Evolutionary conservation across 1,284 basidiomycete species (phyloP), one percentile per base, ranked within the genome.

Genomic region (Ceratobasidium sp.): DNA sequence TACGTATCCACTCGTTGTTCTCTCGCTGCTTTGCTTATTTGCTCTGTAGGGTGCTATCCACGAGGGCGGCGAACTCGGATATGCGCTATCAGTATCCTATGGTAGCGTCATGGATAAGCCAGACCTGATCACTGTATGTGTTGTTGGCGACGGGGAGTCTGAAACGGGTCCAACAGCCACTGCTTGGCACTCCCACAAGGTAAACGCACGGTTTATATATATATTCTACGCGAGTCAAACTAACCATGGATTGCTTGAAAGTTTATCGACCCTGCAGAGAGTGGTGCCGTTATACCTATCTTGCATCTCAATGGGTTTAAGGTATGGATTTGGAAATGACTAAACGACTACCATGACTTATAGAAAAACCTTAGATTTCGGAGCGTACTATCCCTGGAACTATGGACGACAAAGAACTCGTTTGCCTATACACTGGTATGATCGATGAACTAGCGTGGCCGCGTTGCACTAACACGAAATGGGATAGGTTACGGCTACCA

Each of bases 181-280:
- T 75, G 76, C 78, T 5, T 79, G 77, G 77, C 77, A 78, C 78
- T 89, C 85, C 1, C 91, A 87, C 87, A 96, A 67, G 50, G 64
- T 67, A 43, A 8, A 36, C 84, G 72, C 74, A 77, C 36, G 32
- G 74, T 74, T 9, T 6, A n/a, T n/a, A 12, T n/a, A 18, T 18
- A 32, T 32, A 26, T 14, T 52, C 26, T 3, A 28, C 2, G 48
- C 4, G 30, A 3, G 26, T 16, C 3, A 28, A 28, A 32, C 52
- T 16, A 30, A 45, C 12, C 36, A 21, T 53, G 23, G 41, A 28
- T 28, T 41, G 50, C 6, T 58, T 43, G 21, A 21, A 18, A 93
- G 83, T 97, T 91, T 79, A 87, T 96, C 78, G 92, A 96, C 78
- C 93, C 94, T n/a, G 87, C 86, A n/a, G 93, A 94, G 80, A 92